phyloP scores from a whole-genome alignment of 805 yeast genomes.

The Ogataea naganishii region DNA sequence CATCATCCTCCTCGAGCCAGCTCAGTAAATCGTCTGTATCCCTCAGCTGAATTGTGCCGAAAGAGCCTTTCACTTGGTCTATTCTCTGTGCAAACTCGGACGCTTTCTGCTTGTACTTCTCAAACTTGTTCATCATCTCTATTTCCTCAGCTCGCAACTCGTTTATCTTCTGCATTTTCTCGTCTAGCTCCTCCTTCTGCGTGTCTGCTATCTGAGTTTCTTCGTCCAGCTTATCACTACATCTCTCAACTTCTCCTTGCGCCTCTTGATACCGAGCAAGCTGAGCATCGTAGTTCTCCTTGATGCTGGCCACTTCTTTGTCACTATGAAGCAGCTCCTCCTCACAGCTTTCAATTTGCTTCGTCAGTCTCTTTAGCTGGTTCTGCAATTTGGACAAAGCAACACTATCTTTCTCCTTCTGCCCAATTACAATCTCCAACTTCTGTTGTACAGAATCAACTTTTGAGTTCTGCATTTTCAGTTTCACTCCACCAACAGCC shows the following conservation, averaged over 20 bases:
- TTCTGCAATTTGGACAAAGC: slow-evolving; percentile 53
- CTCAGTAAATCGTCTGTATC: slow-evolving; percentile 42
- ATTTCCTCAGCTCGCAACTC: slow-evolving; percentile 56
- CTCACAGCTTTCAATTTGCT: slow-evolving; percentile 36
- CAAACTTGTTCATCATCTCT: slow-evolving; percentile 56
- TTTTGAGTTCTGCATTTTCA: slow-evolving; percentile 70
- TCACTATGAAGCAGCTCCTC: slow-evolving; percentile 33
- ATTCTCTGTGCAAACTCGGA: slow-evolving; percentile 31
- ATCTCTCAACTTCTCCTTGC: slow-evolving; percentile 24
- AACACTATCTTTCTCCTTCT: slow-evolving; percentile 47
- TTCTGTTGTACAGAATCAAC: slow-evolving; percentile 69
- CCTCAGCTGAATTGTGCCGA: slow-evolving; percentile 38
- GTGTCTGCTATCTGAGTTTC: slow-evolving; percentile 31
- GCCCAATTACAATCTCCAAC: slow-evolving; percentile 49
- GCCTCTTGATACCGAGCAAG: slow-evolving; percentile 19
- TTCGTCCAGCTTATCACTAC: slow-evolving; percentile 26
- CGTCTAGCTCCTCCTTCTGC: slow-evolving; percentile 32
- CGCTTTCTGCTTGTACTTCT: slow-evolving; percentile 37
- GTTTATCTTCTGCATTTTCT: slow-evolving; percentile 36
- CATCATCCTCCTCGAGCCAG: slow-evolving; percentile 38
- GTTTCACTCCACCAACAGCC: slow-evolving; percentile 85
- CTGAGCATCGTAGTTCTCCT: slow-evolving; percentile 18
- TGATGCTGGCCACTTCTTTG: slow-evolving; percentile 26
- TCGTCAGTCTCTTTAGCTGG: slow-evolving; percentile 48
- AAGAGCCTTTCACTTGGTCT: slow-evolving; percentile 28